Percentiles rank a stretch among this genome's conserved stretches.
These are phyloP conservation scores for Begonia fuchsioides DNA, from an alignment of 306 rosid genomes.

Conservation along the genomic window DNA sequence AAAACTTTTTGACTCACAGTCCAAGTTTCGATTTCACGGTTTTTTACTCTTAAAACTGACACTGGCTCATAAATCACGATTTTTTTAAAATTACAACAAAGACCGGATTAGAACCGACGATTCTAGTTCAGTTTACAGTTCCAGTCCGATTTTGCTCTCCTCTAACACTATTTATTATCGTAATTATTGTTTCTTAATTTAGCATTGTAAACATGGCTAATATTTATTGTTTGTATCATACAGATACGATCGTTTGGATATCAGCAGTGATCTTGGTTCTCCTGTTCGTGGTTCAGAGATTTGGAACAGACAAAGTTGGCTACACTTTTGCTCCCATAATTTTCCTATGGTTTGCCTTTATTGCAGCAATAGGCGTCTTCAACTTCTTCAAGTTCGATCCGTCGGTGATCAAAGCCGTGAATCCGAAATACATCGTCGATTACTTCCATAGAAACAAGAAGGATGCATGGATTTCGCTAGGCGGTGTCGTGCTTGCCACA, in stretches of 20 bases:
- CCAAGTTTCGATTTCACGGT: too few species aligned
- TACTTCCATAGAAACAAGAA: slow-evolving; percentile 25
- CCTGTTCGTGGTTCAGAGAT: slow-evolving; percentile 24
- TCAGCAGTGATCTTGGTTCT: slow-evolving; percentile 18
- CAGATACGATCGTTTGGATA: slow-evolving; percentile 24
- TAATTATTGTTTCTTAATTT: too few species aligned
- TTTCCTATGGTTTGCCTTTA: slow-evolving; percentile 18
- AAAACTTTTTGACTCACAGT: too few species aligned
- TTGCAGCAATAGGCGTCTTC: slow-evolving; percentile 21
- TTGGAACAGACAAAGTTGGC: slow-evolving; percentile 37
- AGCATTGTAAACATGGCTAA: not conserved
- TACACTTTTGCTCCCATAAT: slow-evolving; percentile 30
- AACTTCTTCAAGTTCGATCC: slow-evolving; percentile 19
- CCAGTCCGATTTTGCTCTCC: too few species aligned
- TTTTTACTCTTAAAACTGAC: too few species aligned
- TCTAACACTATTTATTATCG: too few species aligned
- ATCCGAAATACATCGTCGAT: slow-evolving; percentile 14
- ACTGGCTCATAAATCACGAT: too few species aligned
- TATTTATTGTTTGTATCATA: not conserved
- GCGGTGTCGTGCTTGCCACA: slow-evolving; percentile 19
- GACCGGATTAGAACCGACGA: too few species aligned
- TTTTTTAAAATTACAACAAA: too few species aligned
- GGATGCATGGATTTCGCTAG: slow-evolving; percentile 35
- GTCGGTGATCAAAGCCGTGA: slow-evolving; percentile 15
- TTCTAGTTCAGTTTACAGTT: too few species aligned